Conservation (phyloP, 352 stramenopile genomes). For the Sclerospora graminicola region DNA sequence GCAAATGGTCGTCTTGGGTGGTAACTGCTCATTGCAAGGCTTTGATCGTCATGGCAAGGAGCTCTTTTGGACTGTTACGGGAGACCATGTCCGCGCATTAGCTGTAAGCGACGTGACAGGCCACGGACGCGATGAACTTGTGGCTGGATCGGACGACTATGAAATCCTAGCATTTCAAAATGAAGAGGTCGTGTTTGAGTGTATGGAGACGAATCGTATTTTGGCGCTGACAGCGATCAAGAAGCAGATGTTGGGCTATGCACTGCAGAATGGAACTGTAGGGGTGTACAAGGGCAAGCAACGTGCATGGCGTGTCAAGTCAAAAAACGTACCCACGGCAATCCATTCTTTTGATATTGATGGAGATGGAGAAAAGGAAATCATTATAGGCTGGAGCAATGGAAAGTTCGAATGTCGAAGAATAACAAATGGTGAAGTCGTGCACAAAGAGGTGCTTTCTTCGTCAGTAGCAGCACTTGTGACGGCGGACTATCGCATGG, state of each 20-base stretch:
- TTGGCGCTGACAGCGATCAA: conserved; percentile 59
- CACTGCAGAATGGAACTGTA: conserved; percentile 87
- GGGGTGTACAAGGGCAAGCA: conserved; percentile 86
- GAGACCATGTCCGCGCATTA: conserved; percentile 61
- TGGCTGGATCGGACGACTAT: conserved; percentile 88
- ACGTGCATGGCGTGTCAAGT: conserved; percentile 88
- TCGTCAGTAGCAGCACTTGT: too few relatives aligned
- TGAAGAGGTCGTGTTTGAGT: conserved; percentile 85
- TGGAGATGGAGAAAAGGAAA: conserved; percentile 81
- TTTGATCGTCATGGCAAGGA: conserved; percentile 76
- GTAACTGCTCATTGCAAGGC: conserved; percentile 89
- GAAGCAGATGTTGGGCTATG: conserved; percentile 76
- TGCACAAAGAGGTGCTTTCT: conserved; percentile 73
- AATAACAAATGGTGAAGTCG: conserved; percentile 72
- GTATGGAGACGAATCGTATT: conserved; percentile 80
- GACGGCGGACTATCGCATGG: conserved; percentile 81
- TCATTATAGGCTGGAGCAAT: conserved; percentile 87
- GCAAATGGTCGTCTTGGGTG: conserved; percentile 83
- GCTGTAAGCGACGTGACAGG: conserved; percentile 63
- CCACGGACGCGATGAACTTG: conserved; percentile 57
- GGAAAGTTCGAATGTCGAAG: conserved; percentile 82
- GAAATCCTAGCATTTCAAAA: conserved; percentile 84
- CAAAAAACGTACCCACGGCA: conserved; percentile 74
- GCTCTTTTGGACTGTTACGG: conserved; percentile 88
- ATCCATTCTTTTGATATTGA: conserved; percentile 87